phyloP scores from a whole-genome alignment of 192 early-diverging fungal genomes.

The Podila epigama region DNA sequence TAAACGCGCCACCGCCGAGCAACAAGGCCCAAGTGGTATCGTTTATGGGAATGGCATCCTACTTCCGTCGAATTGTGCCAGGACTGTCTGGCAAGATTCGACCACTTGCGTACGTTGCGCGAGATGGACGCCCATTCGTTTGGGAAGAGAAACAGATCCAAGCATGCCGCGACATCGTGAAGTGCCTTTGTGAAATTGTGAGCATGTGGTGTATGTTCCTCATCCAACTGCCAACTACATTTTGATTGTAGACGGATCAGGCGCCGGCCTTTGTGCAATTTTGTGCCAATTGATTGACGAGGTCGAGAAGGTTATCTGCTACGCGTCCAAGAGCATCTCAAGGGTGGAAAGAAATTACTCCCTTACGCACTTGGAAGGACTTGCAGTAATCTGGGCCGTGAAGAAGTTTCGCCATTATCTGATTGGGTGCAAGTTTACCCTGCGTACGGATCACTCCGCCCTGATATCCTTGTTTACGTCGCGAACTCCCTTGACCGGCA shows the following conservation, averaged over 20 bases:
- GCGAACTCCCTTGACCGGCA: conserved; percentile 10
- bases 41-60: too few relatives aligned
- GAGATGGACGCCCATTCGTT: too few relatives aligned
- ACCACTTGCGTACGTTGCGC: too few relatives aligned
- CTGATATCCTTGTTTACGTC: conserved; percentile 5
- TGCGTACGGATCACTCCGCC: conserved; percentile 41
- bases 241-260: not conserved
- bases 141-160: too few relatives aligned
- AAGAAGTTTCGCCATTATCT: conserved; percentile 25
- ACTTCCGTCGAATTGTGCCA: too few relatives aligned
- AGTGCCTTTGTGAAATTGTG: too few relatives aligned
- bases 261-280: not conserved
- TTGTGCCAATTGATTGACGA: not conserved
- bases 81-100: too few relatives aligned
- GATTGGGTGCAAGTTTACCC: not conserved
- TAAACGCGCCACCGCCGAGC: too few relatives aligned
- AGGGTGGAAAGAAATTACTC: conserved; percentile 8
- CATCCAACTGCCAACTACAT: too few relatives aligned
- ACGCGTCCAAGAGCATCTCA: not conserved
- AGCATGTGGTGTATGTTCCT: too few relatives aligned
- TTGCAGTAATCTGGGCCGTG: conserved; percentile 31
- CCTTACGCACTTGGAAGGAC: conserved; percentile 26
- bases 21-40: too few relatives aligned
- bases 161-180: too few relatives aligned
- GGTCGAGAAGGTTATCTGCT: not conserved